Conservation (phyloP, 805 yeast species). For the Candida coquimbonensis region DNA sequence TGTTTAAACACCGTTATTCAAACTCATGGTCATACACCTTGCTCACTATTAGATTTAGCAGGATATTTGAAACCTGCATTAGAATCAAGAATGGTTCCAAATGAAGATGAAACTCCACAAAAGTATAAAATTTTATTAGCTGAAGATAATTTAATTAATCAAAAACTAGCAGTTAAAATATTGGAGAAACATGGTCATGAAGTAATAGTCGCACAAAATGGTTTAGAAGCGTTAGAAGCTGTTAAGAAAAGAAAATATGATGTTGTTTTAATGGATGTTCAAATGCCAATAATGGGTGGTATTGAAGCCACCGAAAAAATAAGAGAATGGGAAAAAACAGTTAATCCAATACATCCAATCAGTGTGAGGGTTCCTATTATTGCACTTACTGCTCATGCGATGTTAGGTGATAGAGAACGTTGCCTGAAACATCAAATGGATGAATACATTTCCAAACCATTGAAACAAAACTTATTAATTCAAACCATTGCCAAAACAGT, state of each 20-base stretch:
- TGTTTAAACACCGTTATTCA: conserved; percentile 84
- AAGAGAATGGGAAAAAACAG: conserved; percentile 80
- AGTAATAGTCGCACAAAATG: conserved; percentile 82
- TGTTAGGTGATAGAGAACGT: conserved; percentile 86
- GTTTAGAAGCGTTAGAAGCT: conserved; percentile 75
- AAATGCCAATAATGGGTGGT: conserved; percentile 95
- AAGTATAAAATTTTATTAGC: conserved; percentile 72
- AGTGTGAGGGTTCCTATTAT: conserved; percentile 79
- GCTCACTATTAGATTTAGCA: conserved; percentile 74
- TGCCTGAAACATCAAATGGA: conserved; percentile 89
- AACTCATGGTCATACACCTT: conserved; percentile 84
- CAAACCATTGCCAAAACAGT: conserved; percentile 84
- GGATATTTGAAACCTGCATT: conserved; percentile 79
- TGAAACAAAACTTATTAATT: conserved; percentile 73
- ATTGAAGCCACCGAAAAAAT: conserved; percentile 85
- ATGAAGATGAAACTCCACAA: conserved; percentile 70
- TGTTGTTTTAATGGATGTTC: conserved; percentile 87
- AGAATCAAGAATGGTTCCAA: conserved; percentile 74
- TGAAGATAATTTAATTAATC: conserved; percentile 83
- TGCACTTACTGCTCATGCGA: conserved; percentile 89
- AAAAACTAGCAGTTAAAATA: conserved; percentile 78
- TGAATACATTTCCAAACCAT: conserved; percentile 81
- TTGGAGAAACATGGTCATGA: conserved; percentile 80
- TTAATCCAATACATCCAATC: conserved; percentile 61
- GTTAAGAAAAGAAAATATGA: conserved; percentile 62